Evolutionary conservation across 805 yeast genomes (phyloP).

Genomic region (Candida multigemmis): DNA sequence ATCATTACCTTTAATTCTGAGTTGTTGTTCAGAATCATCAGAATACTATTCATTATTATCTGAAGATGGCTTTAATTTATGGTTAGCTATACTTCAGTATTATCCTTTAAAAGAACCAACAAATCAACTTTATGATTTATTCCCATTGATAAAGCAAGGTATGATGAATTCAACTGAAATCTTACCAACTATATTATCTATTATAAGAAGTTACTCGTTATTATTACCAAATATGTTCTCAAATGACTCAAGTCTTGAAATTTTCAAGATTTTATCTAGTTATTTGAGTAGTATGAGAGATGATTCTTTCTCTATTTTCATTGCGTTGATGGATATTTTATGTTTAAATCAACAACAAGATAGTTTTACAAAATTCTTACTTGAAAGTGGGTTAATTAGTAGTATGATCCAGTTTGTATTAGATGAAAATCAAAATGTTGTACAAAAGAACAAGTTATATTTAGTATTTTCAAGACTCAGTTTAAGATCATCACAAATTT

Average conservation of each 20-base stretch:
- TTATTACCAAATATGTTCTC: conserved; percentile 33
- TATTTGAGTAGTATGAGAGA: conserved; percentile 59
- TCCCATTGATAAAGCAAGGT: conserved; percentile 48
- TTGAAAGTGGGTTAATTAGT: conserved; percentile 37
- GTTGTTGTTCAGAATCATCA: conserved; percentile 45
- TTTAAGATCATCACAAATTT: conserved; percentile 22
- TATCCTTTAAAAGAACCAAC: conserved; percentile 34
- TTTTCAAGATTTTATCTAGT: conserved; percentile 42
- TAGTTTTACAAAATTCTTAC: conserved; percentile 16
- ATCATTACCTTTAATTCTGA: conserved; percentile 55
- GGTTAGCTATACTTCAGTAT: conserved; percentile 64
- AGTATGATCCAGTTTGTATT: conserved; percentile 31
- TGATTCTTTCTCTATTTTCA: conserved; percentile 51
- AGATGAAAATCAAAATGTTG: conserved; percentile 35
- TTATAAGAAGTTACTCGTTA: conserved; percentile 55
- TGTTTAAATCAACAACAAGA: conserved; percentile 9
- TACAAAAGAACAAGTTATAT: conserved; percentile 26
- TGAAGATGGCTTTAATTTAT: conserved; percentile 83
- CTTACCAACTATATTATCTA: conserved; percentile 51
- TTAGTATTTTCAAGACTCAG: conserved; percentile 28
- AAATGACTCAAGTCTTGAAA: conserved; percentile 24
- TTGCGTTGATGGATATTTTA: conserved; percentile 45
- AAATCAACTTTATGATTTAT: conserved; percentile 31
- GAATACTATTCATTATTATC: conserved; percentile 44
- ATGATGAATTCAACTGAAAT: conserved; percentile 68